A percentile compares a stretch with the other conserved stretches of the same genome.
Evolutionary conservation across 176 grass and related monocot genomes (phyloP).

Genomic region (Lolium multiflorum): DNA sequence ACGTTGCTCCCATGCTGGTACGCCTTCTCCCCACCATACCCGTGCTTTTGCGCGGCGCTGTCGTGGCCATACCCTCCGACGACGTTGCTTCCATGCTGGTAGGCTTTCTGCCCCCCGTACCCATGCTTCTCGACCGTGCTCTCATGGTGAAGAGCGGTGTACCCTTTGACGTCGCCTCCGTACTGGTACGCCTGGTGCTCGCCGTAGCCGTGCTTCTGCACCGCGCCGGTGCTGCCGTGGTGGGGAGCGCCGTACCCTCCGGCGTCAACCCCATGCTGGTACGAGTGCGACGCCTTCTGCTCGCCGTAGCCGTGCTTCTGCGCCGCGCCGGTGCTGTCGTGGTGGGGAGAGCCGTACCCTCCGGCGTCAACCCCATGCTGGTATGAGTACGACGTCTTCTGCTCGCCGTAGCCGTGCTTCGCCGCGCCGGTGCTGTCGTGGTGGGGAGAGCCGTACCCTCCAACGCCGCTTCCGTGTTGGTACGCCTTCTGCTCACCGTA

Average conservation of each 20-base stretch:
- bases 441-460: not conserved
- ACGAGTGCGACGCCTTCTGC: not conserved
- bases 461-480: slow-evolving; percentile 11
- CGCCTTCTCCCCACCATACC: not conserved
- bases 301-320: slow-evolving; percentile 5
- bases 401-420: slow-evolving; percentile 11
- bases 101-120: not conserved
- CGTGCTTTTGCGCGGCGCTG: not conserved
- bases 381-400: not conserved
- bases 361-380: not conserved
- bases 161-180: not conserved
- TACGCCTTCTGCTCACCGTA: not conserved
- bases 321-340: not conserved
- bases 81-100: slow-evolving; percentile 20
- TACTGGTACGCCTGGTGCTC: slow-evolving; percentile 20
- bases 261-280: not conserved
- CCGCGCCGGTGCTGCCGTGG: not conserved
- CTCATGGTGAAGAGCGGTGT: not conserved
- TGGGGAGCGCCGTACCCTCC: not conserved
- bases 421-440: not conserved
- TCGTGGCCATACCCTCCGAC: not conserved
- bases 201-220: not conserved
- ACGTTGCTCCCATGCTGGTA: not conserved
- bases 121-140: slow-evolving; percentile 7
- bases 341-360: not conserved